These are phyloP conservation scores for Pseudovirgaria hyperparasitica DNA, from an alignment of 2,329 filamentous ascomycete species.

Conservation along the genomic window DNA sequence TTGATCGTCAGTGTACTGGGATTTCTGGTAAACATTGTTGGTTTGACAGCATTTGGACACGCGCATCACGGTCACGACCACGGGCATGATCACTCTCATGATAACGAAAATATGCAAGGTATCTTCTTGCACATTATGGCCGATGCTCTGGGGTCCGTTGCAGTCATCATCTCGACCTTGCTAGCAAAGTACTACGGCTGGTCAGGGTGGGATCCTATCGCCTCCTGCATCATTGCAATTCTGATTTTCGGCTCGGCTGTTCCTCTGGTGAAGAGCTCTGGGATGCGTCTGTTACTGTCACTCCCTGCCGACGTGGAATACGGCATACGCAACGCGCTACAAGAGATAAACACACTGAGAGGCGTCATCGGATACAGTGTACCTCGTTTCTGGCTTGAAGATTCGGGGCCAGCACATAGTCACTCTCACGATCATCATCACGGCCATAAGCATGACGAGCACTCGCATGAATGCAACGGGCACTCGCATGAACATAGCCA, in stretches of 20 bases:
- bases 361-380: conserved; percentile 79
- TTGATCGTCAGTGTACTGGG: conserved; percentile 80
- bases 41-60: conserved; percentile 69
- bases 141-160: conserved; percentile 86
- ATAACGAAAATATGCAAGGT: conserved; percentile 96
- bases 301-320: conserved; percentile 81
- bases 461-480: conserved; percentile 7
- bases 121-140: conserved; percentile 94
- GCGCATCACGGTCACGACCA: conserved; percentile 45
- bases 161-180: conserved; percentile 83
- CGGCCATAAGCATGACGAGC: conserved; percentile 11
- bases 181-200: conserved; percentile 80
- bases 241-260: conserved; percentile 88
- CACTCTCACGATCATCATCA: conserved; percentile 30
- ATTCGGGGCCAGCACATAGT: conserved; percentile 35
- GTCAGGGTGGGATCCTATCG: conserved; percentile 89
- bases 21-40: conserved; percentile 79
- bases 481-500: conserved; percentile 17
- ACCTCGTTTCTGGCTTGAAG: conserved; percentile 87
- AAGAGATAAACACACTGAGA: conserved; percentile 67
- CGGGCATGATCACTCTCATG: conserved; percentile 42
- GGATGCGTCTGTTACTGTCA: conserved; percentile 69
- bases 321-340: conserved; percentile 70
- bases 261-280: conserved; percentile 75
- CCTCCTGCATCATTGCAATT: conserved; percentile 84